Percentiles rank a stretch among this genome's conserved stretches.
Evolutionary conservation across 2,329 filamentous ascomycete genomes (phyloP).

Genomic region (Oidium heveae): DNA sequence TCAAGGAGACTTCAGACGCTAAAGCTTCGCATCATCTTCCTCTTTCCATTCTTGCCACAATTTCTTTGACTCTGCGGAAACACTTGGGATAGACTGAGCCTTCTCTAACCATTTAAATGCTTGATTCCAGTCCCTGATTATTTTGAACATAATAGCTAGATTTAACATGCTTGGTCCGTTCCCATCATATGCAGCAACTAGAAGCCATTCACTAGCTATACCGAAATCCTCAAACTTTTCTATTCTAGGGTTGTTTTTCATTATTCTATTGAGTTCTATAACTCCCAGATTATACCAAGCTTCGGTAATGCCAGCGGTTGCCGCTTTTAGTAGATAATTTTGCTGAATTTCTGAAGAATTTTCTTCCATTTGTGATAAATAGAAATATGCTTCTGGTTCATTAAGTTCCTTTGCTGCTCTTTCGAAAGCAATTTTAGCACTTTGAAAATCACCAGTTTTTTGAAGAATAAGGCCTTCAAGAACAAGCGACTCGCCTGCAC

Average conservation of each 20-base stretch:
- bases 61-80: not conserved
- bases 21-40: not conserved
- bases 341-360: slow-evolving; percentile 5
- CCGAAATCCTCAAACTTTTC: slow-evolving; percentile 7
- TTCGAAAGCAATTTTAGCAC: slow-evolving; percentile 8
- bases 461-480: slow-evolving; percentile 7
- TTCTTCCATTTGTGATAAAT: slow-evolving; percentile 8
- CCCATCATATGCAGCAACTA: slow-evolving; percentile 9
- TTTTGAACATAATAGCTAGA: slow-evolving; percentile 9
- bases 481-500: slow-evolving; percentile 9
- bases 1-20: not conserved
- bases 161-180: slow-evolving; percentile 11
- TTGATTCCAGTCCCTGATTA: slow-evolving; percentile 5
- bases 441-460: slow-evolving; percentile 3
- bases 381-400: slow-evolving; percentile 11
- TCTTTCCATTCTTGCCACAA: not conserved
- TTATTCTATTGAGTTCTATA: slow-evolving; percentile 7
- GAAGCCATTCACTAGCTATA: slow-evolving; percentile 12
- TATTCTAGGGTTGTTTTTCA: slow-evolving; percentile 1
- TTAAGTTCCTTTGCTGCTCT: slow-evolving; percentile 12
- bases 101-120: slow-evolving; percentile 8
- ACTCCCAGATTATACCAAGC: slow-evolving; percentile 12
- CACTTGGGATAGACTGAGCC: slow-evolving; percentile 2
- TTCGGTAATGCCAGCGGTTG: slow-evolving; percentile 10
- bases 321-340: slow-evolving; percentile 12